A percentile compares a stretch with the other conserved stretches of the same genome.
These are phyloP conservation scores for Lanmaoa rubissima DNA, from an alignment of 768 basidiomycete species.

Conservation along the genomic window DNA sequence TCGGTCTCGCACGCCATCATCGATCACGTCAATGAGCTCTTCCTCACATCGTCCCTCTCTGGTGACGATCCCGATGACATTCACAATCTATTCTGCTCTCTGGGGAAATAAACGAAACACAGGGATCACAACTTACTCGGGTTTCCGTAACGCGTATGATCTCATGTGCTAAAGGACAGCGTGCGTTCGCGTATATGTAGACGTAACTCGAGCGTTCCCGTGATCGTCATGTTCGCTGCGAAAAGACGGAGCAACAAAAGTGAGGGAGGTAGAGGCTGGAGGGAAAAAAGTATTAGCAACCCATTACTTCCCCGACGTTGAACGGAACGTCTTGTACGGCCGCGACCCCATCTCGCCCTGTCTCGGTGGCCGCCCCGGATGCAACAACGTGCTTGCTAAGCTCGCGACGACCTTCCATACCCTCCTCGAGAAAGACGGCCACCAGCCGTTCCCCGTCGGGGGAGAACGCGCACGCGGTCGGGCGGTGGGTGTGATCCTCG, in stretches of 20 bases:
- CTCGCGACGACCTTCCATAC: constrained; percentile 96
- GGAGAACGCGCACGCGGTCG: constrained; percentile 57
- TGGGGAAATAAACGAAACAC: not conserved
- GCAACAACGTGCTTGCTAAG: constrained; percentile 79
- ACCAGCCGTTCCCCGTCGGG: constrained; percentile 90
- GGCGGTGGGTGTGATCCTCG: constrained; percentile 81
- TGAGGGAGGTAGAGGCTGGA: too few species aligned
- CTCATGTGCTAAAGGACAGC: constrained; percentile 81
- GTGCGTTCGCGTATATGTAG: constrained; percentile 79
- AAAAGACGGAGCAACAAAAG: too few species aligned
- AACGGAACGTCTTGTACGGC: constrained; percentile 88
- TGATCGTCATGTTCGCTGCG: constrained; percentile 52
- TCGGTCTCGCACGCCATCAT: too few species aligned
- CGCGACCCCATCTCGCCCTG: constrained; percentile 81
- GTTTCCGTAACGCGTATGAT: not conserved
- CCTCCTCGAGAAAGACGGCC: constrained; percentile 84
- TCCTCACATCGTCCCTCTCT: too few species aligned
- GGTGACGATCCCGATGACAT: too few species aligned
- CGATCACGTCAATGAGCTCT: too few species aligned
- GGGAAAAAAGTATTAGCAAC: not conserved
- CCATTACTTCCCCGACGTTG: constrained; percentile 63
- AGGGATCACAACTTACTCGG: too few species aligned
- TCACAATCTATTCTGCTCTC: too few species aligned
- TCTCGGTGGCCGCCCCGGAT: constrained; percentile 85
- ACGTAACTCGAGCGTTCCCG: constrained; percentile 68